Percentiles rank a stretch among this genome's conserved stretches.
phyloP scores from a whole-genome alignment of 768 basidiomycete genomes.

The Kwoniella shandongensis region DNA sequence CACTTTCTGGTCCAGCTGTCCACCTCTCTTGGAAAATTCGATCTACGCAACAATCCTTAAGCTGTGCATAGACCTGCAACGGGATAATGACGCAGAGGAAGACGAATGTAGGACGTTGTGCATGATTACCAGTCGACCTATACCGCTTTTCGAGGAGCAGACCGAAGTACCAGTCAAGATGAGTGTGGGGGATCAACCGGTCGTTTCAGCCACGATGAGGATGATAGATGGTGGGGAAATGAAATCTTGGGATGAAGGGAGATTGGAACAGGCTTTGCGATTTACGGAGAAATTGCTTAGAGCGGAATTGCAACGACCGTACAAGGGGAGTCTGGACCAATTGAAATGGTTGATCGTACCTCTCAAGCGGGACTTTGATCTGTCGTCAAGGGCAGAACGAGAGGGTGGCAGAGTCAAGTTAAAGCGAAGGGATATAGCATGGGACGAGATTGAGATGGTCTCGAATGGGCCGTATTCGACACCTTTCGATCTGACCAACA shows the following conservation, averaged over 20 bases:
- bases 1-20: constrained; percentile 24
- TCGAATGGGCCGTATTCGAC: constrained; percentile 14
- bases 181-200: constrained; percentile 3
- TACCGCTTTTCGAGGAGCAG: constrained; percentile 16
- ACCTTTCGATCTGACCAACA: constrained; percentile 14
- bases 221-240: constrained; percentile 20
- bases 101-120: constrained; percentile 20
- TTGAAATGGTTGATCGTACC: constrained; percentile 34
- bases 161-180: background rate
- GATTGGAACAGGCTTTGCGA: constrained; percentile 12
- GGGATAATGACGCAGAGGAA: background rate
- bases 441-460: constrained; percentile 30
- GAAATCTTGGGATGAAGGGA: constrained; percentile 22
- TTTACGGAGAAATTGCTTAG: constrained; percentile 32
- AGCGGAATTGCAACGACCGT: constrained; percentile 21
- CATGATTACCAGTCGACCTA: constrained; percentile 24
- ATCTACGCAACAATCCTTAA: constrained; percentile 25
- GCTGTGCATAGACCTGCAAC: constrained; percentile 2
- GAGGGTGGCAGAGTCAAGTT: constrained; percentile 6
- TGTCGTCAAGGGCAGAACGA: background rate
- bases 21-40: constrained; percentile 9
- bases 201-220: constrained; percentile 7
- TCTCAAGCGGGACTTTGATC: constrained; percentile 12
- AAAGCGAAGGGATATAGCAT: constrained; percentile 25
- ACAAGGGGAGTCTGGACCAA: constrained; percentile 6